Evolutionary conservation across 164 flowering plant species (phyloP), one percentile per base, ranked within the genome.

Genomic region (Vitis labrusca): DNA sequence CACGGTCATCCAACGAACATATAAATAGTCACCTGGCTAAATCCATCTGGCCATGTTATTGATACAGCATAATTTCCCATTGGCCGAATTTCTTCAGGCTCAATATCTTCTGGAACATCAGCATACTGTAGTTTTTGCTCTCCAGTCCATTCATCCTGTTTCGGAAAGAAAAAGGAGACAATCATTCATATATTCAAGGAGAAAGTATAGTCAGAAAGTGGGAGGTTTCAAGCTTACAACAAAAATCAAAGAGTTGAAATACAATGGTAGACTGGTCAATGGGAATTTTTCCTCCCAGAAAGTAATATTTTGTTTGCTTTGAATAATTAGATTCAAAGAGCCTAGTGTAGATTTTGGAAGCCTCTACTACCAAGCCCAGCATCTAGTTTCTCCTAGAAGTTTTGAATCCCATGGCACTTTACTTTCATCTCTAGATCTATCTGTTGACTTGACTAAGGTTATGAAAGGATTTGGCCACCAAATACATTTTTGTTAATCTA

Each of bases 51-150:
- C 99, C 99, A 93, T 10, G 90, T 90, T 74, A 95, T 95, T 68
- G 96, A 86, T 19, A 93, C 99, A 15, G 99, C 98, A 79, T 95
- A 95, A 75, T 95, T 95, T 66, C 98, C 99, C 99, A 95, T 89
- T 9, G 99, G 98, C 64, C 89, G 86, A 66, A 95, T 93, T 51
- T 93, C 99, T 76, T 90, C 92, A 30, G 99, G 99, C 79, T 95
- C 94, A 71, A 91, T 91, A 75, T 93, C 93, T 77, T 95, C 97
- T 11, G 94, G 87, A 64, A 95, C 74, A 79, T 95, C 98, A 69
- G 74, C 60, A 63, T 77, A 93, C 71, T 90, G 90, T 71, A 93
- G 71, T 68, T 90, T 95, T 75, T 91, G 98, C 76, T 95, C 98
- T 56, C 98, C 99, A 9, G 88, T 88, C 99, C 99, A 95, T 80